Base-by-base conservation (phyloP, 805 yeast species). In the Kazachstania africana region DNA sequence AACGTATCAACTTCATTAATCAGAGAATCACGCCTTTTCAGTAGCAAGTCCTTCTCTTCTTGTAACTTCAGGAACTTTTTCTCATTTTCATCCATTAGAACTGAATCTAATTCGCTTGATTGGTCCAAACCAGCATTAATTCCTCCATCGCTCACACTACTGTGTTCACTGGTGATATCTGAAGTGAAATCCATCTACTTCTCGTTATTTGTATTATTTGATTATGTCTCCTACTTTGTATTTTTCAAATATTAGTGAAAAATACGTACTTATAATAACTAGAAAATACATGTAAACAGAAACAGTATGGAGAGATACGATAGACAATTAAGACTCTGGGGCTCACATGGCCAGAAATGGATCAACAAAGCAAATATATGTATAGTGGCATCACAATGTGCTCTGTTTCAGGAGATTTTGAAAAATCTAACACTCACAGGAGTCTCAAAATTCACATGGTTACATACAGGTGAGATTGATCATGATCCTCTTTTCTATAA, bases 241-340 rank as follows among this genome's bases (percentile, higher is more conserved):
- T n/a, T n/a, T n/a, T n/a, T n/a, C n/a, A n/a, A n/a, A n/a, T n/a
- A n/a, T n/a, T n/a, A n/a, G n/a, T n/a, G n/a, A n/a, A n/a, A n/a
- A n/a, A n/a, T n/a, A n/a, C n/a, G n/a, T n/a, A n/a, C n/a, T n/a
- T n/a, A n/a, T n/a, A n/a, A n/a, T n/a, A n/a, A n/a, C n/a, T n/a
- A n/a, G n/a, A n/a, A n/a, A n/a, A n/a, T n/a, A n/a, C n/a, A n/a
- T n/a, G n/a, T n/a, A n/a, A n/a, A n/a, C n/a, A n/a, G n/a, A n/a
- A n/a, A n/a, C 10, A 16, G 24, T n/a, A 47, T 47, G 44, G 62
- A 63, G 29, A 75, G 75, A 38, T 85, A 82, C 49, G 95, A 87
- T 53, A 66, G 98, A 24, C 97, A 88, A 50, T 59, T 88, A 36
- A 68, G 96, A 23, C 59, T 88, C 12, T 88, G 97, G 97, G 85